phyloP scores from a whole-genome alignment of 2,329 filamentous ascomycete genomes.

The Ophiostoma australiae region DNA sequence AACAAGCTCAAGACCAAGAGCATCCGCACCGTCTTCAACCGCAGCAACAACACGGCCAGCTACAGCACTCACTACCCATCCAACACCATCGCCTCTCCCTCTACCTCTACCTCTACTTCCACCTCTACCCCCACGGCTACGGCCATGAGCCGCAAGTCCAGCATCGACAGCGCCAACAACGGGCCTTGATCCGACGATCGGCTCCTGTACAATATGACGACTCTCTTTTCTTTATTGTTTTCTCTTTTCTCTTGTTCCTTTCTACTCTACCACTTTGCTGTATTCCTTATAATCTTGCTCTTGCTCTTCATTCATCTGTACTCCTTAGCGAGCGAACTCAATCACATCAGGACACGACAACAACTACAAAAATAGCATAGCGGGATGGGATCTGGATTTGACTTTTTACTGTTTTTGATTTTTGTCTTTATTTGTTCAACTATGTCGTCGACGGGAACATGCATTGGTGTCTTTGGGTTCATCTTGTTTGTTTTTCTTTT shows the following conservation, averaged over 20 bases:
- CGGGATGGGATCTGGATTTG: constrained; percentile 9
- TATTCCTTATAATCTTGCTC: constrained; percentile 7
- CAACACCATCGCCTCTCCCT: neutral
- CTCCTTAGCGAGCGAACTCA: constrained; percentile 15
- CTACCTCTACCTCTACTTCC: neutral
- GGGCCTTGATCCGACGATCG: neutral
- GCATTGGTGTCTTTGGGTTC: neutral
- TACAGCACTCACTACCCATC: neutral
- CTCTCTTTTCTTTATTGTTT: neutral
- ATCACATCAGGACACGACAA: constrained; percentile 15
- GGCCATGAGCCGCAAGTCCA: constrained; percentile 47
- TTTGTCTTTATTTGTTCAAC: constrained; percentile 21
- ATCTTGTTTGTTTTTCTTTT: constrained; percentile 17
- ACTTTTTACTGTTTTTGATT: constrained; percentile 1
- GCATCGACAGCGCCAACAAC: constrained; percentile 36
- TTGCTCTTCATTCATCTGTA: neutral
- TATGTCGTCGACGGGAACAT: neutral
- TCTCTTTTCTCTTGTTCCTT: no score
- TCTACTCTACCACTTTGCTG: neutral
- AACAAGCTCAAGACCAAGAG: constrained; percentile 52
- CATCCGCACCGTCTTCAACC: constrained; percentile 47
- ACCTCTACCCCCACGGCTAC: neutral
- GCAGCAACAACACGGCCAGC: constrained; percentile 38
- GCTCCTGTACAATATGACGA: constrained; percentile 3
- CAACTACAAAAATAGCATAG: constrained; percentile 22